Base-by-base conservation (phyloP, 768 basidiomycete genomes). In the Holtermannia corniformis region DNA sequence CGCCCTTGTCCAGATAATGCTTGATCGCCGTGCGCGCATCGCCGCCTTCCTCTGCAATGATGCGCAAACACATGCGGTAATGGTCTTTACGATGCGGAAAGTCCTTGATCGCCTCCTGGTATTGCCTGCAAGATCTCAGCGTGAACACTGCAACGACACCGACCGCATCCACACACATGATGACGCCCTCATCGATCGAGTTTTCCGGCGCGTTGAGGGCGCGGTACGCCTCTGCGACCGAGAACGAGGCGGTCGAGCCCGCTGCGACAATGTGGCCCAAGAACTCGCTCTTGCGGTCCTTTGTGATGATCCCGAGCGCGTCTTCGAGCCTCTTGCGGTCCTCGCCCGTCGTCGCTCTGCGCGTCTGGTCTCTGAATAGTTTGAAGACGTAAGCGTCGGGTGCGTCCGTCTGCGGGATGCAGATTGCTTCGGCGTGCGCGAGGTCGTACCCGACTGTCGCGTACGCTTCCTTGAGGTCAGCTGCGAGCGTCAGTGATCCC, bases 81-180 rank as follows among this genome's bases (percentile, higher is more conserved):
- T 68, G 61, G 11, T 64, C 62, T 2, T 52, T 55, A 41, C 64
- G 64, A 13, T 59, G 61, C 19, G 66, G 66, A 55, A 54, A 68
- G 22, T 68, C 66, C 24, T 24, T 47, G 20, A 61, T 60, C 22
- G 65, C 65, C 63, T 62, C 61, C 48, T 67, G 63, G 45, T 64
- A 67, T 59, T 67, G 65, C 62, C 64, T 66, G 16, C 19, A 2
- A 23, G 2, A 3, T 27, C 13, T 16, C 32, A 26, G 26, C 43
- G 3, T 2, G 20, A n/a, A 20, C 21, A 26, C 23, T 7, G 28
- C 11, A 13, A 12, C 24, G 16, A 23, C 21, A 23, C 0, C 12
- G 16, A 21, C 3, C 23, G 43, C 24, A 12, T 13, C 22, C n/a
- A 58, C 64, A 52, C 42, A 63, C 65, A 68, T 63, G 44, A 68